phyloP scores from a whole-genome alignment of 2,329 filamentous ascomycete genomes.

The Aspergillus pseudonomiae region DNA sequence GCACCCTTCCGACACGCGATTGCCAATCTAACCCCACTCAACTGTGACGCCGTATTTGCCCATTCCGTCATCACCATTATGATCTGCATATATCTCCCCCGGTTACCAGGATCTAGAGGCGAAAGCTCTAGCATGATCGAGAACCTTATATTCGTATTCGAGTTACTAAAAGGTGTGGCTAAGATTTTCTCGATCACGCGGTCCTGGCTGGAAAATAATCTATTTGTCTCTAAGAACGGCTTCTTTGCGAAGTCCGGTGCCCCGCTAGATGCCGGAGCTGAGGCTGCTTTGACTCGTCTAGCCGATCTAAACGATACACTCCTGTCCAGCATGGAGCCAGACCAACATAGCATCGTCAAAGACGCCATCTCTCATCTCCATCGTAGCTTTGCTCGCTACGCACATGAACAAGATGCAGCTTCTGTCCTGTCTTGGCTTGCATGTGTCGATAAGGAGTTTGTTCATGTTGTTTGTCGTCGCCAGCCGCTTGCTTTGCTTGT shows the following conservation, averaged over 20 bases:
- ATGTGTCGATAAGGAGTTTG: constrained; percentile 36
- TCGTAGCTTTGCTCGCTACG: constrained; percentile 32
- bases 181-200: constrained; percentile 37
- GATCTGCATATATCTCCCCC: constrained; percentile 39
- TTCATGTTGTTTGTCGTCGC: constrained; percentile 32
- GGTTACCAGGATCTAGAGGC: constrained; percentile 32
- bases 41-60: constrained; percentile 42
- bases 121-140: constrained; percentile 37
- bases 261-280: constrained; percentile 29
- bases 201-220: constrained; percentile 53
- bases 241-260: constrained; percentile 48
- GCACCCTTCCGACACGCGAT: constrained; percentile 39
- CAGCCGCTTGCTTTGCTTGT: constrained; percentile 36
- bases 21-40: constrained; percentile 37
- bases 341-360: constrained; percentile 35
- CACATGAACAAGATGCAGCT: constrained; percentile 28
- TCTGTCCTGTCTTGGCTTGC: constrained; percentile 40
- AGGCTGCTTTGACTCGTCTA: constrained; percentile 32
- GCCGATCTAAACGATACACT: constrained; percentile 33
- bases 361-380: constrained; percentile 32
- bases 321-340: constrained; percentile 25
- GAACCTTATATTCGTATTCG: constrained; percentile 40
- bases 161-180: constrained; percentile 39
- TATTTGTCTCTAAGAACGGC: constrained; percentile 50
- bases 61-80: constrained; percentile 42